A percentile compares a stretch with the other conserved stretches of the same genome.
These are phyloP conservation scores for Diaporthe sp. DNA, from an alignment of 2,329 filamentous ascomycete genomes.

Conservation along the genomic window DNA sequence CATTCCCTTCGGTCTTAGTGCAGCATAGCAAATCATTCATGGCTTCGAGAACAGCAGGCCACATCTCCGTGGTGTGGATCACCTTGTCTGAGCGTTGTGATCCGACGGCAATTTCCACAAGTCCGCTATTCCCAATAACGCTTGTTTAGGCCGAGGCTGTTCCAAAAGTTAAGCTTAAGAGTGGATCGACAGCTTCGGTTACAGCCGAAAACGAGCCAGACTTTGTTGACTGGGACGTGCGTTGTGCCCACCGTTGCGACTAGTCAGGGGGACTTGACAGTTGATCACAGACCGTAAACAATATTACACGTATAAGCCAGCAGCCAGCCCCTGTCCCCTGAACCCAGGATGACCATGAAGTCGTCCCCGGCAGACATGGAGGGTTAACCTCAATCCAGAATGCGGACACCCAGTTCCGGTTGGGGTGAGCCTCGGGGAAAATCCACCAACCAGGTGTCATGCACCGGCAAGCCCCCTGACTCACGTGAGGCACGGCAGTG, in stretches of 20 bases:
- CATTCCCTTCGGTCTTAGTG: constrained; percentile 2
- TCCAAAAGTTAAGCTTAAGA: constrained; percentile 27
- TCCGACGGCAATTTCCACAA: constrained; percentile 13
- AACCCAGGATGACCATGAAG: constrained; percentile 3
- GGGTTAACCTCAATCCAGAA: constrained; percentile 13
- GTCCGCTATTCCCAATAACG: constrained; percentile 1
- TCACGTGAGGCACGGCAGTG: background rate
- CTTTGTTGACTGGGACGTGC: background rate
- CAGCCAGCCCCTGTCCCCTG: background rate
- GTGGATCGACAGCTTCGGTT: constrained; percentile 26
- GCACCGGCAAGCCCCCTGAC: background rate
- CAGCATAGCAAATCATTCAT: background rate
- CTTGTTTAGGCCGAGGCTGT: constrained; percentile 22
- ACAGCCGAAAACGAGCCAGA: constrained; percentile 16
- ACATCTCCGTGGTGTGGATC: constrained; percentile 21
- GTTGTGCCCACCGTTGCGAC: background rate
- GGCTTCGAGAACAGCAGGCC: background rate
- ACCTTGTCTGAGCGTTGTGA: background rate
- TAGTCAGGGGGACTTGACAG: background rate
- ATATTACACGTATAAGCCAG: background rate
- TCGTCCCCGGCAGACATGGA: background rate
- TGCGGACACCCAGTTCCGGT: constrained; percentile 19
- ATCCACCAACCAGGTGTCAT: constrained; percentile 29
- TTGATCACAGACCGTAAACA: background rate
- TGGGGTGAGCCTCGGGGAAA: background rate